A percentile compares a stretch with the other conserved stretches of the same genome.
These are phyloP conservation scores for Annulohypoxylon maeteangense DNA, from an alignment of 495 filamentous ascomycete genomes.

Conservation along the genomic window DNA sequence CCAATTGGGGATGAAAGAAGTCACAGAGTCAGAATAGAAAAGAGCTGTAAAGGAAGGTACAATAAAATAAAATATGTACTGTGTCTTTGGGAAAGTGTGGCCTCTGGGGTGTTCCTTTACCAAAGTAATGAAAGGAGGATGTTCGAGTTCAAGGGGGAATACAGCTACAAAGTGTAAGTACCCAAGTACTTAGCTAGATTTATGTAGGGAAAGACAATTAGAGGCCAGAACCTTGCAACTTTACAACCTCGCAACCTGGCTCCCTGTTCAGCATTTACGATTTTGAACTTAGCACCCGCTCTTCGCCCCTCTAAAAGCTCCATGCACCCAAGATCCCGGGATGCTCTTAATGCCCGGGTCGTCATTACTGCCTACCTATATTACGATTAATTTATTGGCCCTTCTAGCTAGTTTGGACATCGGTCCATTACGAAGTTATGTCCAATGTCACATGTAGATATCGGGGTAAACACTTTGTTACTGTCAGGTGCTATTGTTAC, in stretches of 20 bases:
- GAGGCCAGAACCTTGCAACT: slow-evolving; percentile 42
- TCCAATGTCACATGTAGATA: background rate
- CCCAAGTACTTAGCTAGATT: background rate
- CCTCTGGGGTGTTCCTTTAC: slow-evolving; percentile 17
- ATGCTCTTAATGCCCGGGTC: slow-evolving; percentile 33
- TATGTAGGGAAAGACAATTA: slow-evolving; percentile 21
- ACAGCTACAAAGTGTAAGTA: slow-evolving; percentile 7
- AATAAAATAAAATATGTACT: slow-evolving; percentile 10
- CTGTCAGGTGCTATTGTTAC: background rate
- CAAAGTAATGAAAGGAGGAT: slow-evolving; percentile 10
- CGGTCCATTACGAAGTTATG: background rate
- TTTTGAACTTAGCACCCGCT: slow-evolving; percentile 36
- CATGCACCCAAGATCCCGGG: slow-evolving; percentile 49
- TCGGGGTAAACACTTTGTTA: slow-evolving; percentile 4
- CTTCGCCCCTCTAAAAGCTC: slow-evolving; percentile 38
- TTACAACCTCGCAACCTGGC: background rate
- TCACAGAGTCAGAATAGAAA: slow-evolving; percentile 1
- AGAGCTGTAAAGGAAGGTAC: slow-evolving; percentile 15
- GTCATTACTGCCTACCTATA: slow-evolving; percentile 43
- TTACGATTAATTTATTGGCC: slow-evolving; percentile 42
- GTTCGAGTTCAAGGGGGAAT: slow-evolving; percentile 18
- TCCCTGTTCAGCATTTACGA: slow-evolving; percentile 14
- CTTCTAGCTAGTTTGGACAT: slow-evolving; percentile 3
- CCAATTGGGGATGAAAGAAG: background rate
- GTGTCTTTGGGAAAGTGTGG: slow-evolving; percentile 12